phyloP scores from a whole-genome alignment of 2,329 filamentous ascomycete genomes.

The Alternaria hordeiaustralica region DNA sequence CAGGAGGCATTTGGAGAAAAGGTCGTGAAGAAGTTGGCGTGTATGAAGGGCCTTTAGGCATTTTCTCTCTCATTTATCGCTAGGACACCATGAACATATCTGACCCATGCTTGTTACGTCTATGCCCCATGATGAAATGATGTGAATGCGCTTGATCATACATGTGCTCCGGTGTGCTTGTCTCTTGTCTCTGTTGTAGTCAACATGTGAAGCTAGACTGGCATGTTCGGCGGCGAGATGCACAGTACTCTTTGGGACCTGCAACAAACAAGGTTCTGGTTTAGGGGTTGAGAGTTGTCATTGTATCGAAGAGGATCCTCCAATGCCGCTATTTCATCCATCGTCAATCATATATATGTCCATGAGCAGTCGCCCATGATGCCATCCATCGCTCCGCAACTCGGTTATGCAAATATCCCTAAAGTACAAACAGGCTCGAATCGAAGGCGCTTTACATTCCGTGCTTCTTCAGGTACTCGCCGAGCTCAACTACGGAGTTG shows the following conservation, averaged over 20 bases:
- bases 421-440: conserved; percentile 41
- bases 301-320: conserved; percentile 15
- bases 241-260: not conserved
- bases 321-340: conserved; percentile 15
- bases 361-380: conserved; percentile 8
- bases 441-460: conserved; percentile 67
- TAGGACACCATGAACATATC: not conserved
- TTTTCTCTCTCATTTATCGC: not conserved
- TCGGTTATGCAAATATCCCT: conserved; percentile 46
- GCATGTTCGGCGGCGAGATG: not conserved
- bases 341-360: conserved; percentile 17
- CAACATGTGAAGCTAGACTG: not conserved
- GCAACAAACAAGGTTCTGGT: not conserved
- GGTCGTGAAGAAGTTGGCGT: conserved; percentile 37
- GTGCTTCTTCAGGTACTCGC: conserved; percentile 81
- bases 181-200: not conserved
- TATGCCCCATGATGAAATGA: not conserved
- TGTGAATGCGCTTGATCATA: not conserved
- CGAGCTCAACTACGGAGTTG: conserved; percentile 80
- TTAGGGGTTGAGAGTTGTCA: conserved; percentile 16
- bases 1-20: conserved; percentile 41
- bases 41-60: conserved; percentile 29
- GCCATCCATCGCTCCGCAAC: conserved; percentile 12
- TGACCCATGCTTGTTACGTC: not conserved
- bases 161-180: not conserved